These are phyloP conservation scores for Trametes versicolor DNA, from an alignment of 1,284 basidiomycete genomes.

Conservation along the genomic window DNA sequence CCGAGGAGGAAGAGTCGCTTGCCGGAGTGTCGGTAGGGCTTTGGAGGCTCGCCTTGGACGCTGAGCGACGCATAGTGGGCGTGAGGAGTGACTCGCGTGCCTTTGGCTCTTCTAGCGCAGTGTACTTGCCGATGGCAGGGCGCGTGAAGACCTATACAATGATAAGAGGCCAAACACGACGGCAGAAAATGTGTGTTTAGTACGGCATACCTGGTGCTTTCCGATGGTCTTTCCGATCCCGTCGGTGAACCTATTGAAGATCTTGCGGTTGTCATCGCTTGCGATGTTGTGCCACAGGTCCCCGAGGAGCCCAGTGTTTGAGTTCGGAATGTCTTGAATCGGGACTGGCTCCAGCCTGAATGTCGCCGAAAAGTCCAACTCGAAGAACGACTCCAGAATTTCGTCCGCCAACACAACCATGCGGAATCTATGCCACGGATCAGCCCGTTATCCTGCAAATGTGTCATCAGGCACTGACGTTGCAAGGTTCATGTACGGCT, in stretches of 20 bases:
- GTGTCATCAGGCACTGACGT: constrained; percentile 59
- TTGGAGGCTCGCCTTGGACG: constrained; percentile 64
- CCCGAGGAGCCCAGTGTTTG: constrained; percentile 75
- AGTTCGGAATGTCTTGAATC: constrained; percentile 68
- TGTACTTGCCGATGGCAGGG: constrained; percentile 88
- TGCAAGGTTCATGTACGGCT: constrained; percentile 88
- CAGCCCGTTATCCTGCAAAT: not conserved
- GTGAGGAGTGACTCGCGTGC: constrained; percentile 88
- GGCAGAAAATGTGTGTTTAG: not conserved
- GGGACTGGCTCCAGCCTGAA: constrained; percentile 84
- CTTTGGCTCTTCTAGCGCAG: constrained; percentile 85
- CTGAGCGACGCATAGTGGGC: constrained; percentile 67
- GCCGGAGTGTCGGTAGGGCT: constrained; percentile 26
- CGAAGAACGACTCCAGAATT: constrained; percentile 94
- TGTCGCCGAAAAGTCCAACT: constrained; percentile 86
- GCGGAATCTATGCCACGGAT: constrained; percentile 75
- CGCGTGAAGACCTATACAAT: constrained; percentile 71
- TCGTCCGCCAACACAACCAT: constrained; percentile 98
- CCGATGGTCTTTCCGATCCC: constrained; percentile 94
- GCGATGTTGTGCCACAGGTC: constrained; percentile 90
- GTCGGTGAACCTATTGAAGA: constrained; percentile 89
- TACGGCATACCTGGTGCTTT: constrained; percentile 74
- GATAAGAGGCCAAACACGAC: not conserved
- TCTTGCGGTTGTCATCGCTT: constrained; percentile 87
- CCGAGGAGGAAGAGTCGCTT: constrained; percentile 21